Base-by-base conservation (phyloP, 768 basidiomycete species). In the Kwoniella newhampshirensis region DNA sequence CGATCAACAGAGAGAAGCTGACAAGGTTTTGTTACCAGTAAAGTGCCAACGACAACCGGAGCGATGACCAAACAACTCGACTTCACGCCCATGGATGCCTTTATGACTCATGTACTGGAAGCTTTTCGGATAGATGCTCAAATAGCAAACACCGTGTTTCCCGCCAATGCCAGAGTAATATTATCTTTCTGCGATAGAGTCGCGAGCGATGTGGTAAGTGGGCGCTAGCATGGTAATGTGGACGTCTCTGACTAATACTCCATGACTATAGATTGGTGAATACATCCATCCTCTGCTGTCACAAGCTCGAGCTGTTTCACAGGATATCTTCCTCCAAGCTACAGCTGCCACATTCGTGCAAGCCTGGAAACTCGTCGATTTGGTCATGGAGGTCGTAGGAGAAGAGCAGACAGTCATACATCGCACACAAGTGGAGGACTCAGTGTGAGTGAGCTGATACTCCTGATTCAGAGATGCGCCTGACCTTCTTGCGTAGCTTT, bases 31-130 rank as follows among this genome's bases (percentile, higher is more conserved):
- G 0, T 9, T n/a, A 45, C n/a, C 52, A 77, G 76, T 18, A 77
- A 76, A 49, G 62, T 68, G 23, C 63, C 65, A n/a, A 59, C 65
- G 4, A 57, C 66, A 8, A 59, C 57, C 1, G 76, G 76, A 9
- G 66, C 53, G 0, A 40, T 57, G 15, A 71, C 71, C n/a, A 79
- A 81, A 30, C 78, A 79, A 37, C 81, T 98, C 30, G 85, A 89
- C 71, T 97, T 99, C 71, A 86, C 86, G 23, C 83, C 94, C 1
- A 98, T 99, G 96, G 91, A 94, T 72, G 82, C 79, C 20, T 98
- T 93, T 77, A 91, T 98, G 80, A 79, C 79, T 1, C 81, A 81
- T 40, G 80, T 92, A 11, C 71, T 93, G 5, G 72, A 77, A 7
- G 81, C 87, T 3, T 81, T 97, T 18, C 71, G 78, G 2, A 84